Evolutionary conservation across 371 early-diverging fungal species (phyloP).

Genomic region (Paraphysoderma sedebokerense): DNA sequence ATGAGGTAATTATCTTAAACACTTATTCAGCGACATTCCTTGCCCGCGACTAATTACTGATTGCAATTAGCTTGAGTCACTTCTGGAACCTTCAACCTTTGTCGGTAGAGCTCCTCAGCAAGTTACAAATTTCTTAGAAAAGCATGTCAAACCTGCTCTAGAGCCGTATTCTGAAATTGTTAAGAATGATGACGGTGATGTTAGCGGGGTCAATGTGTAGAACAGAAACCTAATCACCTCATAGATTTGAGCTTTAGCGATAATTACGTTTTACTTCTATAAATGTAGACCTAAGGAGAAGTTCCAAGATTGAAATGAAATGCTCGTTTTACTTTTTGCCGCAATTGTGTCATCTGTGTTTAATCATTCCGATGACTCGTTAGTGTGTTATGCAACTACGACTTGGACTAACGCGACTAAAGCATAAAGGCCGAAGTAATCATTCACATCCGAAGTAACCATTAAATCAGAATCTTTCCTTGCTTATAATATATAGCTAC

Average conservation of each 20-base stretch:
- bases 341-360: too few species aligned
- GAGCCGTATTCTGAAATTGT: conserved; percentile 44
- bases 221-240: not conserved
- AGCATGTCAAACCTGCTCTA: conserved; percentile 72
- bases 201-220: conserved; percentile 14
- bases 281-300: not conserved
- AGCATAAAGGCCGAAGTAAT: too few species aligned
- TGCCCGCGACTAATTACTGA: not conserved
- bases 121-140: conserved; percentile 62
- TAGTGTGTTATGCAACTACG: too few species aligned
- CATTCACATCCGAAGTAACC: too few species aligned
- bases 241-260: not conserved
- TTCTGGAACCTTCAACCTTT: conserved; percentile 84
- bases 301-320: not conserved
- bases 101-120: conserved; percentile 91
- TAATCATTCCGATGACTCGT: too few species aligned
- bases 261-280: not conserved
- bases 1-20: conserved; percentile 16
- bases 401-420: too few species aligned
- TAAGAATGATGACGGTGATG: conserved; percentile 14
- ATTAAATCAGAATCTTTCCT: too few species aligned
- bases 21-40: not conserved
- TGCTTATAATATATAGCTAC: too few species aligned
- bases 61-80: conserved; percentile 33
- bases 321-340: too few species aligned